Evolutionary conservation across 2,329 filamentous ascomycete genomes (phyloP).

Genomic region (Cercospora sp.): DNA sequence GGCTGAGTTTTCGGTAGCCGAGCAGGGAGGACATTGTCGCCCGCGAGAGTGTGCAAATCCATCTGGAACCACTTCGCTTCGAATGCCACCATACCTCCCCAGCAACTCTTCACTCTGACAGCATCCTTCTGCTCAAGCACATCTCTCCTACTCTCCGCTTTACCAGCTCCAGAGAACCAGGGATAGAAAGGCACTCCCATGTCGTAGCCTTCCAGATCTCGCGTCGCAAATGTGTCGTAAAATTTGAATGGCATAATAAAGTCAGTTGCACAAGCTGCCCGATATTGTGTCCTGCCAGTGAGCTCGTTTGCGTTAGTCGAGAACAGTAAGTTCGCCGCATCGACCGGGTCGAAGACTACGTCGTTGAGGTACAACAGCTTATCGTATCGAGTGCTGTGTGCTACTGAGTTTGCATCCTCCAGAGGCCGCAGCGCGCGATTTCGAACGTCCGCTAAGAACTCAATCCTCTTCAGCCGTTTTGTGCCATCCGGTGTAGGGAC

Average conservation of each 20-base stretch:
- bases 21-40: not conserved
- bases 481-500: constrained; percentile 63
- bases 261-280: constrained; percentile 70
- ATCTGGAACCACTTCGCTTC: constrained; percentile 61
- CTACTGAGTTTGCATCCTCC: constrained; percentile 50
- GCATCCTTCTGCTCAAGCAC: constrained; percentile 62
- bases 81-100: constrained; percentile 74
- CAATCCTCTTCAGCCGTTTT: constrained; percentile 68
- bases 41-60: constrained; percentile 4
- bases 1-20: constrained; percentile 7
- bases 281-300: constrained; percentile 56
- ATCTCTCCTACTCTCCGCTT: constrained; percentile 58
- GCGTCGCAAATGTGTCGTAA: constrained; percentile 73
- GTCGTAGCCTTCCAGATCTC: constrained; percentile 65
- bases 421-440: constrained; percentile 69
- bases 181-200: constrained; percentile 67
- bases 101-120: constrained; percentile 71
- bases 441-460: constrained; percentile 70
- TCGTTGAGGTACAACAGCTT: constrained; percentile 67
- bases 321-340: constrained; percentile 64
- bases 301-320: constrained; percentile 57
- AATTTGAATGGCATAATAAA: constrained; percentile 67
- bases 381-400: constrained; percentile 50
- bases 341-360: constrained; percentile 61
- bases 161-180: constrained; percentile 59